These are phyloP conservation scores for Aspergillus nomiae DNA, from an alignment of 2,329 filamentous ascomycete genomes.

Conservation along the genomic window DNA sequence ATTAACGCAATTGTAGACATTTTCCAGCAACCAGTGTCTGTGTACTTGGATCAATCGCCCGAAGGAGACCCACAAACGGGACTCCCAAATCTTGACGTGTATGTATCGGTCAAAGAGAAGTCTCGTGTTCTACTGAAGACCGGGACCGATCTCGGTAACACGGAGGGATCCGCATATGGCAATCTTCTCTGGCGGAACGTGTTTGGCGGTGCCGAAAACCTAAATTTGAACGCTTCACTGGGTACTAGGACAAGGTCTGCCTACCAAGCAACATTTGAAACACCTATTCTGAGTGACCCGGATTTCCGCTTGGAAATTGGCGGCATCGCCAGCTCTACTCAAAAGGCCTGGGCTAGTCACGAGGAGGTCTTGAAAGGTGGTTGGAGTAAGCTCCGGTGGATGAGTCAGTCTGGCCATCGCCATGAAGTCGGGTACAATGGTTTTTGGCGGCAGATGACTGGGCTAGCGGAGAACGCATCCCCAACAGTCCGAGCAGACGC, in stretches of 20 bases:
- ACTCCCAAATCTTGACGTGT: conserved; percentile 75
- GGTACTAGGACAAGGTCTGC: conserved; percentile 90
- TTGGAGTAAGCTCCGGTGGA: conserved; percentile 74
- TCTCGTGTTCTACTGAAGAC: conserved; percentile 86
- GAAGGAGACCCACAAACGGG: conserved; percentile 67
- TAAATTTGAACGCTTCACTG: conserved; percentile 82
- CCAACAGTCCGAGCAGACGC: conserved; percentile 81
- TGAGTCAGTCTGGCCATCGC: conserved; percentile 63
- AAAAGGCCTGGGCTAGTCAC: conserved; percentile 92
- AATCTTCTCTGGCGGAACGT: conserved; percentile 87
- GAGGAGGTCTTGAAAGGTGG: conserved; percentile 84
- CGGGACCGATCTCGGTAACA: conserved; percentile 89
- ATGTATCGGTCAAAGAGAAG: conserved; percentile 75
- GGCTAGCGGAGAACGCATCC: conserved; percentile 73
- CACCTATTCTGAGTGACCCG: conserved; percentile 81
- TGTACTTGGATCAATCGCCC: conserved; percentile 78
- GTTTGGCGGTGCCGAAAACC: conserved; percentile 87
- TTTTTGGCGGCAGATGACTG: conserved; percentile 86
- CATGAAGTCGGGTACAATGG: conserved; percentile 81
- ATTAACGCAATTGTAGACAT: conserved; percentile 62
- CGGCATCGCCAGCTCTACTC: conserved; percentile 76
- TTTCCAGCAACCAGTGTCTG: conserved; percentile 78
- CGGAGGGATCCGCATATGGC: conserved; percentile 90
- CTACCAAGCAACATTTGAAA: conserved; percentile 83
- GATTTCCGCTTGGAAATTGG: conserved; percentile 78